These are phyloP conservation scores for Sclerotinia nivalis DNA, from an alignment of 2,329 filamentous ascomycete species.

Conservation along the genomic window DNA sequence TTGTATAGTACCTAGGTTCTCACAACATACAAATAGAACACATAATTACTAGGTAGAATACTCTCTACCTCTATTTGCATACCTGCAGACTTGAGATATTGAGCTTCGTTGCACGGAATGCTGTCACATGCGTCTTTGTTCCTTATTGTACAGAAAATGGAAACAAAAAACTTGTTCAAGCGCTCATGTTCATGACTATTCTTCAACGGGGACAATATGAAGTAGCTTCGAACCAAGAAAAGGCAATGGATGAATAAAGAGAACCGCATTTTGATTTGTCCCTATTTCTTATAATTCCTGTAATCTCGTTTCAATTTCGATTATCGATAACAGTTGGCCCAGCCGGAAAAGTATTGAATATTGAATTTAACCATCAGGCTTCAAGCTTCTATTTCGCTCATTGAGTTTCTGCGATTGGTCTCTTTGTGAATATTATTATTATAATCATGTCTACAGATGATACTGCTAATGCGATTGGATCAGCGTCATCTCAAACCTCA, in stretches of 20 bases:
- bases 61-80: no score
- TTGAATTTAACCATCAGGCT: constrained; percentile 1
- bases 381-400: background rate
- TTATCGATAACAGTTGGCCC: background rate
- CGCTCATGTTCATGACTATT: background rate
- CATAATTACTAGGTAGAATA: no score
- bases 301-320: constrained; percentile 10
- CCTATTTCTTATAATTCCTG: constrained; percentile 4
- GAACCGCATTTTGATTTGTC: constrained; percentile 13
- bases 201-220: constrained; percentile 13
- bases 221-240: background rate
- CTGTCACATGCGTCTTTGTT: constrained; percentile 1
- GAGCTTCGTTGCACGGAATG: background rate
- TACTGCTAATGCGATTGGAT: constrained; percentile 8
- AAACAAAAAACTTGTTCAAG: background rate
- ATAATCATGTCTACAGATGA: constrained; percentile 8
- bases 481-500: background rate
- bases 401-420: background rate
- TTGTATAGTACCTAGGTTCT: no score
- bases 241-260: constrained; percentile 9
- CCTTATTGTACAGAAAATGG: background rate
- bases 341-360: constrained; percentile 2
- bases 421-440: background rate
- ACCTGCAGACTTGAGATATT: background rate
- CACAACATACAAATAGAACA: no score